These are phyloP conservation scores for Massarina eburnea DNA, from an alignment of 2,329 filamentous ascomycete species.

Conservation along the genomic window DNA sequence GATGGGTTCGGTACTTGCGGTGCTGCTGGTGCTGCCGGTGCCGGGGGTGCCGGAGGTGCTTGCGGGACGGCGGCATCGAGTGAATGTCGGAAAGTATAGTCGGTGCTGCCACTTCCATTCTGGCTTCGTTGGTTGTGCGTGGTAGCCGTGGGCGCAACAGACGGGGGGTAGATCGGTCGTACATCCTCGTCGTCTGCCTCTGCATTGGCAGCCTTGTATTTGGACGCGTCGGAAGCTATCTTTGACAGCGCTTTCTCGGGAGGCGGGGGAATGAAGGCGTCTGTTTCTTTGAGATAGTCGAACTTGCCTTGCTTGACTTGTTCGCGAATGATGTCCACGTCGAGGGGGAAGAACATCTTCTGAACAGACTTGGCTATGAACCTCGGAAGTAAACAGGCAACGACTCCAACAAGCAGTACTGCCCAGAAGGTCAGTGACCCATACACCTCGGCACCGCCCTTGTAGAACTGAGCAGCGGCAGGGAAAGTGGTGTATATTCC, in stretches of 20 bases:
- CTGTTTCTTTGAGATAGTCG: constrained; percentile 65
- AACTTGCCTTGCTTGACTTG: constrained; percentile 84
- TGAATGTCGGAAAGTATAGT: constrained; percentile 65
- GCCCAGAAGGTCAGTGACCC: constrained; percentile 85
- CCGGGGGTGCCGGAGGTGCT: background rate
- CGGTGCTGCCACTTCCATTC: constrained; percentile 91
- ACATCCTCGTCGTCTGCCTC: constrained; percentile 76
- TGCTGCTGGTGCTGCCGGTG: too few species aligned
- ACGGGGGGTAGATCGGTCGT: constrained; percentile 90
- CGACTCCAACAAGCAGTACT: constrained; percentile 73
- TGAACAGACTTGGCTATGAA: constrained; percentile 85
- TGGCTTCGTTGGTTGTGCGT: constrained; percentile 77
- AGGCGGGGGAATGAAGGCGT: constrained; percentile 51
- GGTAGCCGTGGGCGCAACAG: constrained; percentile 70
- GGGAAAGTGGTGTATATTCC: constrained; percentile 75
- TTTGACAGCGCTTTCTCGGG: constrained; percentile 52
- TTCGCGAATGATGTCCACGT: constrained; percentile 93
- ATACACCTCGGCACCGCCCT: constrained; percentile 77
- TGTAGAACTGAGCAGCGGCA: constrained; percentile 68
- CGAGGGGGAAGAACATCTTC: constrained; percentile 90
- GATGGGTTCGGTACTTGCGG: constrained; percentile 1
- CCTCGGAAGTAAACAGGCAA: constrained; percentile 82
- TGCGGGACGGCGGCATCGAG: constrained; percentile 31
- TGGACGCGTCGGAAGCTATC: constrained; percentile 60
- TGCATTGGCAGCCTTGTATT: constrained; percentile 44